Base-by-base conservation (phyloP, 2,329 filamentous ascomycete species). In the Zalaria sp. region DNA sequence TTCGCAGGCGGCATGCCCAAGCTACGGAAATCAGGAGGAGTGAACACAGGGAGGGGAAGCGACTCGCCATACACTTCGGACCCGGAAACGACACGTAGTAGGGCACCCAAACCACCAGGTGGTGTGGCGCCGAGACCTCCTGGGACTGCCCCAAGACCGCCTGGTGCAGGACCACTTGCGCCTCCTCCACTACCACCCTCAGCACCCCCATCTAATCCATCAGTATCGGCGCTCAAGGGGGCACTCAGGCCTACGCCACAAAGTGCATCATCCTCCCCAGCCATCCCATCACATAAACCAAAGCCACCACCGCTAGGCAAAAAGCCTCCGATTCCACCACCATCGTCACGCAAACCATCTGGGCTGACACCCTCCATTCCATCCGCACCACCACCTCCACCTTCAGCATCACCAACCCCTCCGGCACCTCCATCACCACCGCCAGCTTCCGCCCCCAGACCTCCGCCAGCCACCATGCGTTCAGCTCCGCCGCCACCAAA, bases 1-100 rank as follows among this genome's bases (percentile, higher is more conserved):
- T 94, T 98, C 57, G 86, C 84, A 1, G 88, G 86, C 31, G 91
- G 89, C 32, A 96, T 96, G 76, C 91, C 91, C 3, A 96, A 95
- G 65, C 60, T 98, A 55, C 83, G 84, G 60, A 95, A 93, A 67
- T 74, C 80, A 3, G 83, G 86, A 43, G 88, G 84, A 38, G 60
- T 71, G 28, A 65, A 67, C 40, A 68, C 68, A 35, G 64, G 64
- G 34, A 82, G 81, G 49, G 77, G 73, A 50, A 69, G 68, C 47
- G 78, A 78, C 49, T 76, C 85, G 28, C 78, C 84, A 46, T 89
- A 89, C 57, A 64, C 81, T 41, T 88, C 85, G 45, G 88, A 94
- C 56, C 77, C 83, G n/a, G 86, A 87, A 55, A 71, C 73, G 59
- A 61, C 69, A 34, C 75, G 72, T 9, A 57, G 41, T 37, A 41